These are phyloP conservation scores for Phoma sp. DNA, from an alignment of 2,329 filamentous ascomycete genomes.

Conservation along the genomic window DNA sequence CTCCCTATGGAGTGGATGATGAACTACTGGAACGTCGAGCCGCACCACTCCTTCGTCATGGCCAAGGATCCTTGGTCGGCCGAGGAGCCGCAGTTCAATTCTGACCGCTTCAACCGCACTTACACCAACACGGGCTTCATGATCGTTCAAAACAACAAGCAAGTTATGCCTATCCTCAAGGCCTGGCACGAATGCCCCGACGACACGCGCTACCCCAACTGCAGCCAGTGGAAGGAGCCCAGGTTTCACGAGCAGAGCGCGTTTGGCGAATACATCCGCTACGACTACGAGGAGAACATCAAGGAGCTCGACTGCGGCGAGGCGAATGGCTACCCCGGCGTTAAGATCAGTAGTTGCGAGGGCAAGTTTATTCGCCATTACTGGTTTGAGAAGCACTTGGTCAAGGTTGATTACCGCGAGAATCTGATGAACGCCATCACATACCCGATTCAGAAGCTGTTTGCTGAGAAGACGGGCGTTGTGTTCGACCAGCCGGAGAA, in stretches of 20 bases:
- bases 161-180: conserved; percentile 56
- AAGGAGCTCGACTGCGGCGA: conserved; percentile 48
- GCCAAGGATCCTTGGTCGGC: conserved; percentile 52
- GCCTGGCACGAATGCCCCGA: conserved; percentile 55
- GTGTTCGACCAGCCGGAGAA: conserved; percentile 39
- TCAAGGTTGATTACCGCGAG: conserved; percentile 43
- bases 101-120: conserved; percentile 51
- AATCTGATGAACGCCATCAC: conserved; percentile 49
- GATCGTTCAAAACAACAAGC: conserved; percentile 58
- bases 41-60: conserved; percentile 53
- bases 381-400: conserved; percentile 45
- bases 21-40: conserved; percentile 56
- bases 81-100: conserved; percentile 46
- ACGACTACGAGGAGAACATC: conserved; percentile 47
- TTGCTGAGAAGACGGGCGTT: conserved; percentile 39
- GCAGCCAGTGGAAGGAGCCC: conserved; percentile 47
- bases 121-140: conserved; percentile 62
- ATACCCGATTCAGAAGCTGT: conserved; percentile 43
- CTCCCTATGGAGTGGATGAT: conserved; percentile 59
- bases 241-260: conserved; percentile 50
- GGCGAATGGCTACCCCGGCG: conserved; percentile 47
- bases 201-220: conserved; percentile 43
- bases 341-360: conserved; percentile 43
- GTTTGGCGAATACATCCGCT: conserved; percentile 48
- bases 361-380: conserved; percentile 47